Conservation (phyloP, 176 grass and related monocot genomes). For the Oryza glumipatula region DNA sequence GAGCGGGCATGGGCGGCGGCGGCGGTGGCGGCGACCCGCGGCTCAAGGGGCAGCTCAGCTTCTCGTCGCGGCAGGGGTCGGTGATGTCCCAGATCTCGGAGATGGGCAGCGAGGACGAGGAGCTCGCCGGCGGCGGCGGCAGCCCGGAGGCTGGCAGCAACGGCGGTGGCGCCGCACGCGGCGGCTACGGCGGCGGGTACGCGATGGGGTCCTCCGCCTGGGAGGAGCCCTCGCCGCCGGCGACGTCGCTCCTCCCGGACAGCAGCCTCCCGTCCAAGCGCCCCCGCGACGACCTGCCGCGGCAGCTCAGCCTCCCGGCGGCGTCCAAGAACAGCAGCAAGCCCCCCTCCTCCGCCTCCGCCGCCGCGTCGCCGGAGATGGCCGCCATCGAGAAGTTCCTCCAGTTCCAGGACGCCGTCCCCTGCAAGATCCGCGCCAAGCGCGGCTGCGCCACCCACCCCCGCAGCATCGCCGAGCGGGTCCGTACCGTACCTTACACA, state of each 20-base stretch:
- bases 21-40: constrained; percentile 39
- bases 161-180: constrained; percentile 12
- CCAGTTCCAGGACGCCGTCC: constrained; percentile 73
- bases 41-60: constrained; percentile 77
- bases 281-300: constrained; percentile 38
- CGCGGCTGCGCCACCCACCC: constrained; percentile 94
- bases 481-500: background rate
- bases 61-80: constrained; percentile 84
- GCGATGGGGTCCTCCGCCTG: constrained; percentile 43
- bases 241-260: constrained; percentile 34
- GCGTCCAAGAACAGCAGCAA: constrained; percentile 14
- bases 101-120: constrained; percentile 90
- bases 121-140: constrained; percentile 54
- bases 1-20: constrained; percentile 48
- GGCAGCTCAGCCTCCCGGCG: constrained; percentile 64
- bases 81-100: constrained; percentile 98
- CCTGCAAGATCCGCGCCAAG: constrained; percentile 90
- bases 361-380: constrained; percentile 53
- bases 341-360: background rate
- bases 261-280: constrained; percentile 49
- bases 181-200: constrained; percentile 45
- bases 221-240: constrained; percentile 53
- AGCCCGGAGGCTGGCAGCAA: constrained; percentile 64
- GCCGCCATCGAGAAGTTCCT: constrained; percentile 73
- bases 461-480: constrained; percentile 92